Evolutionary conservation across 1,284 basidiomycete genomes (phyloP), one percentile per base, ranked within the genome.

Genomic region (Lentinus polychrous): DNA sequence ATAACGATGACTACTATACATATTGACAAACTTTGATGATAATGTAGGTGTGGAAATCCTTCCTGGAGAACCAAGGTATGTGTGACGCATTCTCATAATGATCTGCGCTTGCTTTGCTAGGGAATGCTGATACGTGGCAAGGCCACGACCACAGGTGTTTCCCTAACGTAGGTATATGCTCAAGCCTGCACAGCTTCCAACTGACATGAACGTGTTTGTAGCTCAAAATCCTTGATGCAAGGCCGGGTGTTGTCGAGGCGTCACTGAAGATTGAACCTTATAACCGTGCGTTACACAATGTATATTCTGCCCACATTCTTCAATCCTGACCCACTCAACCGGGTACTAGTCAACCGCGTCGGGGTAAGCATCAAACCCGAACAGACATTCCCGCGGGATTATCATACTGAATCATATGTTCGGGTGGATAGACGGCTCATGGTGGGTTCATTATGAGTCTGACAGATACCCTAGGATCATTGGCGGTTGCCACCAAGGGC

Each of bases 401-500:
- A n/a, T n/a, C n/a, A 27, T 10, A 18, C 35, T 37, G 12, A 15
- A n/a, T 7, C 35, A 20, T 23, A 40, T 18, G 8, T 23, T 23
- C 22, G 39, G 6, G 5, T 23, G 10, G 14, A 7, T 49, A 71
- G 71, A 75, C 75, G 57, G 81, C 89, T 8, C 92, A 94, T 58
- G 91, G 92, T 10, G 92, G 92, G 6, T 73, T 94, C 35, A 83
- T 94, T 57, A 67, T 89, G 59, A 90, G 89, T 1, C 68, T 95
- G 15, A 90, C 90, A 8, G 91, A 94, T 63, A 92, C 90, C 7
- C 69, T 91, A 40, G 91, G 92, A 5, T 90, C 86, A 0, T 75
- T 94, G 10, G 88, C 88, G 6, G 77, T 94, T 18, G 86, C 88
- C 0, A 81, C 84, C 11, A 83, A 84, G 55, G 92, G 92, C 3